phyloP scores from a whole-genome alignment of 768 basidiomycete genomes.

The Calocybe cyanea region DNA sequence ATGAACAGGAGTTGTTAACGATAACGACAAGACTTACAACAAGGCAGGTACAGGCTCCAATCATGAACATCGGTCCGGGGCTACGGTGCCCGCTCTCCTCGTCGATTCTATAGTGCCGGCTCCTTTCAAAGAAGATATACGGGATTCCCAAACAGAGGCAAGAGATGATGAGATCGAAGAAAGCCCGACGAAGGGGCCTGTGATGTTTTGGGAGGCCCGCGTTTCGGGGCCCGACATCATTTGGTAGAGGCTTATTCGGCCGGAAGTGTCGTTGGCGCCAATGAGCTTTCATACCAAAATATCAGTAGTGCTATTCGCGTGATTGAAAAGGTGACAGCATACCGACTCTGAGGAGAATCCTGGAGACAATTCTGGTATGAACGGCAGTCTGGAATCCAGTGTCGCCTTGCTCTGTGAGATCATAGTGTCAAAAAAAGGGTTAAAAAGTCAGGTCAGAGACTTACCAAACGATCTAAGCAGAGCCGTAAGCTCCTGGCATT shows the following conservation, averaged over 20 bases:
- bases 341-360: constrained; percentile 68
- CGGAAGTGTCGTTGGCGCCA: constrained; percentile 74
- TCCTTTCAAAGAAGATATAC: constrained; percentile 63
- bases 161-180: constrained; percentile 57
- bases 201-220: constrained; percentile 25
- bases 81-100: constrained; percentile 53
- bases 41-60: constrained; percentile 63
- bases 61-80: constrained; percentile 55
- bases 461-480: constrained; percentile 46
- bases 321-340: constrained; percentile 22
- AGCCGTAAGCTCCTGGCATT: constrained; percentile 70
- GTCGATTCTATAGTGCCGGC: constrained; percentile 47
- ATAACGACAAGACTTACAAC: constrained; percentile 43
- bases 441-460: constrained; percentile 5
- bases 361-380: constrained; percentile 62
- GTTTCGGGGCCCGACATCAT: constrained; percentile 33
- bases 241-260: constrained; percentile 62
- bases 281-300: constrained; percentile 36
- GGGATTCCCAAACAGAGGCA: constrained; percentile 76
- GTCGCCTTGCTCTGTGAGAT: constrained; percentile 26
- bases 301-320: not conserved
- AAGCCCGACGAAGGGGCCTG: constrained; percentile 41
- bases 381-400: constrained; percentile 42
- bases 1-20: no score
- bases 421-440: not conserved